Percentiles rank a stretch among this genome's conserved stretches.
Evolutionary conservation across 768 basidiomycete genomes (phyloP).

Genomic region (Podaxis sp.): DNA sequence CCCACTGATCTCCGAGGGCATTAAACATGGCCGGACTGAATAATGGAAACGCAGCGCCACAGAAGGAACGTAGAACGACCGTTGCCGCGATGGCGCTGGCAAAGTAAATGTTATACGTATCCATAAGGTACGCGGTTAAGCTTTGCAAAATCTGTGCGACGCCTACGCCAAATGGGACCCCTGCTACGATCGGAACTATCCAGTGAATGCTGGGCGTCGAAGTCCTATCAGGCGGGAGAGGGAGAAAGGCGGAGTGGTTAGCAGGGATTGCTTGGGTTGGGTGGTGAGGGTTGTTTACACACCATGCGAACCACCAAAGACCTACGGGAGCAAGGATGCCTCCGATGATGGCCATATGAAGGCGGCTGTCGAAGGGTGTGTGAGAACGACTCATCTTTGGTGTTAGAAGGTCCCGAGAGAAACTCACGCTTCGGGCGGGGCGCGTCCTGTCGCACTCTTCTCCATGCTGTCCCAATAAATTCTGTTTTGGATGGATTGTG

Average conservation of each 20-base stretch:
- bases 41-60: constrained; percentile 64
- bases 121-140: constrained; percentile 72
- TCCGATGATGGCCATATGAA: constrained; percentile 58
- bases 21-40: constrained; percentile 54
- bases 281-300: constrained; percentile 17
- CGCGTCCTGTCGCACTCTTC: constrained; percentile 44
- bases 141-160: constrained; percentile 66
- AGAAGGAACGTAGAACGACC: constrained; percentile 61
- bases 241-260: constrained; percentile 1
- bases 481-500: constrained; percentile 54
- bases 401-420: not conserved
- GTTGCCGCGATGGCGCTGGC: constrained; percentile 71
- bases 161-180: constrained; percentile 64
- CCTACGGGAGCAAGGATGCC: constrained; percentile 54
- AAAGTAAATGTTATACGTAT: constrained; percentile 64
- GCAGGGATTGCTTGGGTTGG: not conserved
- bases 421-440: constrained; percentile 61
- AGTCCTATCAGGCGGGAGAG: constrained; percentile 38
- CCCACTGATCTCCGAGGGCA: constrained; percentile 54
- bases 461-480: constrained; percentile 52
- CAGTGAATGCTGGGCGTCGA: constrained; percentile 53
- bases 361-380: constrained; percentile 39
- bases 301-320: constrained; percentile 71
- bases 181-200: constrained; percentile 67
- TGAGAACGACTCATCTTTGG: not conserved